A percentile compares a stretch with the other conserved stretches of the same genome.
These are phyloP conservation scores for Priceomyces castillae DNA, from an alignment of 805 yeast genomes.

Conservation along the genomic window DNA sequence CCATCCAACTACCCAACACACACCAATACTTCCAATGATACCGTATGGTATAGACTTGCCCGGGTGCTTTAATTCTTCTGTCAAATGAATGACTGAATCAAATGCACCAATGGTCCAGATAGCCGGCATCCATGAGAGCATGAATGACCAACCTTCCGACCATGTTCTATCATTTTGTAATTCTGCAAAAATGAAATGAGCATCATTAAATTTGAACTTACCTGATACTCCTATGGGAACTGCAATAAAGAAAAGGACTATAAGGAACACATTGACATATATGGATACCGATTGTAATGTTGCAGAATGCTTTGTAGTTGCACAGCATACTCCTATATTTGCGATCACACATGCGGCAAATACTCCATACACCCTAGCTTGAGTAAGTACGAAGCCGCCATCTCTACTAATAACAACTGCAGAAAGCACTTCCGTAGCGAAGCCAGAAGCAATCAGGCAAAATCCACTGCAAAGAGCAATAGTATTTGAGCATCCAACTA, in stretches of 20 bases:
- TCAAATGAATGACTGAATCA: slow-evolving; percentile 70
- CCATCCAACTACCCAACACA: slow-evolving; percentile 60
- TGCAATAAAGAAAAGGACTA: slow-evolving; percentile 58
- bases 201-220: slow-evolving; percentile 22
- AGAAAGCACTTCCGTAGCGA: slow-evolving; percentile 57
- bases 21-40: slow-evolving; percentile 55
- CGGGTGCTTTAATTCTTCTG: slow-evolving; percentile 68
- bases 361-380: slow-evolving; percentile 58
- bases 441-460: slow-evolving; percentile 69
- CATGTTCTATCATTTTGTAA: slow-evolving; percentile 52
- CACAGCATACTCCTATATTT: slow-evolving; percentile 52
- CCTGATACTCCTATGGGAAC: slow-evolving; percentile 56
- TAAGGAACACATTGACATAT: slow-evolving; percentile 48
- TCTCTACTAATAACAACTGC: slow-evolving; percentile 54
- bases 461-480: slow-evolving; percentile 64
- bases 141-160: slow-evolving; percentile 42
- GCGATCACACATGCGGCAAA: slow-evolving; percentile 58
- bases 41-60: slow-evolving; percentile 63
- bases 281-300: slow-evolving; percentile 60
- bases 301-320: slow-evolving; percentile 57
- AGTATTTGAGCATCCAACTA: slow-evolving; percentile 67
- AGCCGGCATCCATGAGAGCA: slow-evolving; percentile 61
- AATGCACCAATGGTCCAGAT: slow-evolving; percentile 76
- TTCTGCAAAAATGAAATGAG: slow-evolving; percentile 51
- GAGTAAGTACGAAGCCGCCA: slow-evolving; percentile 54